Evolutionary conservation across 1,284 basidiomycete genomes (phyloP).

Genomic region (Dichomitus squalens): DNA sequence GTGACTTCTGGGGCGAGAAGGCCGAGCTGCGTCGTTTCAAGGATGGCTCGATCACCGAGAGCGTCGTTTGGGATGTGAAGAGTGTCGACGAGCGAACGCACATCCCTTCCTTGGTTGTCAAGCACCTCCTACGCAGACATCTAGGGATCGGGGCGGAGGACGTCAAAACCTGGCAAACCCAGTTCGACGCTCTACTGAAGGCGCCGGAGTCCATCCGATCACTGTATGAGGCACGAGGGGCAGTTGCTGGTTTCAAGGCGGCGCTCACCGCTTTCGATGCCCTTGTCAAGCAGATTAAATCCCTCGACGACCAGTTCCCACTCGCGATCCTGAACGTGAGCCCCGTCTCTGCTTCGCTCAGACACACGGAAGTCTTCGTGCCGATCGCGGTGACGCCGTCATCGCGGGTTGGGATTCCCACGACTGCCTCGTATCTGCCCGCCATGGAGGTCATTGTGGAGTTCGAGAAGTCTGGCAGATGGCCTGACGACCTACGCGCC

Average conservation of each 20-base stretch:
- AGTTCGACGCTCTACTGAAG: slow-evolving; percentile 70
- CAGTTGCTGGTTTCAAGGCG: slow-evolving; percentile 71
- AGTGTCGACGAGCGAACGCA: slow-evolving; percentile 76
- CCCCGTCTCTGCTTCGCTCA: slow-evolving; percentile 73
- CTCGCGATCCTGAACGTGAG: slow-evolving; percentile 80
- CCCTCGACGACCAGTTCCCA: slow-evolving; percentile 79
- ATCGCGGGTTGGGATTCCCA: slow-evolving; percentile 48
- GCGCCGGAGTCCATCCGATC: slow-evolving; percentile 61
- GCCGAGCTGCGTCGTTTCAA: slow-evolving; percentile 97
- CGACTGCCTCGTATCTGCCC: slow-evolving; percentile 65
- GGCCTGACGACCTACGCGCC: slow-evolving; percentile 94
- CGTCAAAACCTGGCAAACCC: slow-evolving; percentile 60
- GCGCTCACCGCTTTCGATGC: slow-evolving; percentile 82
- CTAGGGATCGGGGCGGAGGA: slow-evolving; percentile 60
- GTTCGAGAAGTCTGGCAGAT: slow-evolving; percentile 89
- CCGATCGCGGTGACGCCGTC: slow-evolving; percentile 60
- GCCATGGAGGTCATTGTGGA: slow-evolving; percentile 79
- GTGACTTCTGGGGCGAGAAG: slow-evolving; percentile 89
- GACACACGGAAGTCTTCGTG: slow-evolving; percentile 84
- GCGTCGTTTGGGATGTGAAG: slow-evolving; percentile 90
- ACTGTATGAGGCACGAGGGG: slow-evolving; percentile 49
- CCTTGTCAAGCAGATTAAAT: slow-evolving; percentile 79
- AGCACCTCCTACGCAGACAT: slow-evolving; percentile 77
- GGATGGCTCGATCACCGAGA: slow-evolving; percentile 91
- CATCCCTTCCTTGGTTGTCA: slow-evolving; percentile 78